phyloP scores from a whole-genome alignment of 495 filamentous ascomycete species.

The Penicillium roqueforti region DNA sequence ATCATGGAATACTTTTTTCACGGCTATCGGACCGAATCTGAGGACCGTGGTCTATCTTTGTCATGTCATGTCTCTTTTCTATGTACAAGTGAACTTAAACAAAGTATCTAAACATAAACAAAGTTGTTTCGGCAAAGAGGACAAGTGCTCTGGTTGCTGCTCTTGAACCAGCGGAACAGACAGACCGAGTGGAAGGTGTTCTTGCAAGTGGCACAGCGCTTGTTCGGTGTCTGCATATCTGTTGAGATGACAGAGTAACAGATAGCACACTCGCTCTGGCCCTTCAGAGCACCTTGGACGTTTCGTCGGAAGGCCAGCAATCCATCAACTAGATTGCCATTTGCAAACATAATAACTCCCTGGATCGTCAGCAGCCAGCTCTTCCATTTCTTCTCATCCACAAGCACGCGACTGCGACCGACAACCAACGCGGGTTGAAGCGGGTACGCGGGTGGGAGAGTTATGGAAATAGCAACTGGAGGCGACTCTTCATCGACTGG shows the following conservation, averaged over 20 bases:
- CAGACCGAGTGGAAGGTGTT: constrained; percentile 88
- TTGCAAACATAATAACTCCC: constrained; percentile 87
- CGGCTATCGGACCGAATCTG: not conserved
- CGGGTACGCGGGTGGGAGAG: constrained; percentile 75
- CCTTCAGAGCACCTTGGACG: constrained; percentile 80
- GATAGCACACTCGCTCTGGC: constrained; percentile 92
- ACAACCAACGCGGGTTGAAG: constrained; percentile 72
- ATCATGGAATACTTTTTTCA: not conserved
- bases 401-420: constrained; percentile 74
- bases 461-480: constrained; percentile 70
- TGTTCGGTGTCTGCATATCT: constrained; percentile 84
- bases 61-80: constrained; percentile 12
- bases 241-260: constrained; percentile 90
- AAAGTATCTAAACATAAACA: constrained; percentile 49
- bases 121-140: constrained; percentile 86
- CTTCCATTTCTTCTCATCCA: constrained; percentile 86
- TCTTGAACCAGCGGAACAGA: constrained; percentile 94
- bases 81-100: constrained; percentile 17
- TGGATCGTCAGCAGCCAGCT: constrained; percentile 81
- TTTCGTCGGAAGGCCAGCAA: constrained; percentile 78
- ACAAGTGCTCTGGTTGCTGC: constrained; percentile 81
- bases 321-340: constrained; percentile 79
- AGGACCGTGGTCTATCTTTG: not conserved
- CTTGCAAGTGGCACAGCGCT: constrained; percentile 88
- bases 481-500: constrained; percentile 82